A percentile compares a stretch with the other conserved stretches of the same genome.
Evolutionary conservation across 371 early-diverging fungal species (phyloP).

Genomic region (Rozella allomycis): DNA sequence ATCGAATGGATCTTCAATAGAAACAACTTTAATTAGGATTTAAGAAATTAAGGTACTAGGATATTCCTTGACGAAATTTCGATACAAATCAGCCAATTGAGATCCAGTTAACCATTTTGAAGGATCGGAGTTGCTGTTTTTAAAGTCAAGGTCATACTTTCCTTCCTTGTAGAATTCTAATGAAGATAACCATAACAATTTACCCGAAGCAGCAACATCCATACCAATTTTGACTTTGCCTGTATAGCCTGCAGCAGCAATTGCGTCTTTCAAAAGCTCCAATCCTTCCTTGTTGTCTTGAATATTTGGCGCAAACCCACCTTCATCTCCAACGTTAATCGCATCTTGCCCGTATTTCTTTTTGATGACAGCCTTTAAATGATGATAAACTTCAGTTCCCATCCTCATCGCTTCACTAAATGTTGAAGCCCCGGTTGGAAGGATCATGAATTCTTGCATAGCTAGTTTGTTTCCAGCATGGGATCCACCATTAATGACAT

Average conservation of each 20-base stretch:
- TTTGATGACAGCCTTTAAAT: conserved; percentile 84
- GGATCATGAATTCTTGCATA: conserved; percentile 99
- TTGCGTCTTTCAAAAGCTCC: conserved; percentile 68
- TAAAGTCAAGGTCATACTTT: conserved; percentile 91
- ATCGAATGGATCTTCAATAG: conserved; percentile 98
- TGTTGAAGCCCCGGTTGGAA: conserved; percentile 78
- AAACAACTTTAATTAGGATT: conserved; percentile 31
- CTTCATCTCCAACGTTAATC: conserved; percentile 98
- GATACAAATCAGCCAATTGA: conserved; percentile 65
- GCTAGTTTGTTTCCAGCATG: conserved; percentile 98
- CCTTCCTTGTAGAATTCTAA: conserved; percentile 77
- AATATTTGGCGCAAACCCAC: conserved; percentile 99
- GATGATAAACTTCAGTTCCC: conserved; percentile 87
- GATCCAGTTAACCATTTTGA: conserved; percentile 46
- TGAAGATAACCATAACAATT: not conserved
- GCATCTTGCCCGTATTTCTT: conserved; percentile 91
- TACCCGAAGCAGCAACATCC: conserved; percentile 87
- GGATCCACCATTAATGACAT: conserved; percentile 97
- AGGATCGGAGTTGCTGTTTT: conserved; percentile 65
- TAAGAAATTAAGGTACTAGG: conserved; percentile 30
- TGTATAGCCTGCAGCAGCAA: conserved; percentile 76
- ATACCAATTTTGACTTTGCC: conserved; percentile 89
- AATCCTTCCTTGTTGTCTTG: conserved; percentile 89
- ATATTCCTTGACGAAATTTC: conserved; percentile 59
- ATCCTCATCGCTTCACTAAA: conserved; percentile 94